phyloP scores from a whole-genome alignment of 1,284 basidiomycete species.

The Trichosporon inkin region DNA sequence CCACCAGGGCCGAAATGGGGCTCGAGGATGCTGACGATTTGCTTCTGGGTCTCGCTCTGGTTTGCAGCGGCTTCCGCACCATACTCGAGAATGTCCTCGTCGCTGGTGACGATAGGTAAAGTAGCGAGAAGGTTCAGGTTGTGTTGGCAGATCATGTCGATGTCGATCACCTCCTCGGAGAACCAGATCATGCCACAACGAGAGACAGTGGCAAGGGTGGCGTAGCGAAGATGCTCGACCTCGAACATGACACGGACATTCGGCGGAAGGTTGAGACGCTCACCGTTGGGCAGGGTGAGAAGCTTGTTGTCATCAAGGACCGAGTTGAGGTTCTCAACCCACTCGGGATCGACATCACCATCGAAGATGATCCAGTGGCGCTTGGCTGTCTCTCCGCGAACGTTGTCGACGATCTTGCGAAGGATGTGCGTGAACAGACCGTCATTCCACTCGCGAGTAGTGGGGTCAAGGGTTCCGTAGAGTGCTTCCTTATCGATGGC shows the following conservation, averaged over 20 bases:
- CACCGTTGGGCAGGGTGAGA: conserved; percentile 94
- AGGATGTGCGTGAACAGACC: conserved; percentile 97
- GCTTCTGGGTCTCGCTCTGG: conserved; percentile 67
- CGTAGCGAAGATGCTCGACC: conserved; percentile 95
- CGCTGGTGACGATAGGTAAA: conserved; percentile 80
- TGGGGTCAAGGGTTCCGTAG: conserved; percentile 94
- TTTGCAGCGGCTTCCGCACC: conserved; percentile 50
- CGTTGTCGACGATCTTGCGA: conserved; percentile 96
- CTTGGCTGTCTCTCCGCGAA: conserved; percentile 93
- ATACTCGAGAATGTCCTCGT: conserved; percentile 69
- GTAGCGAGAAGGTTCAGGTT: conserved; percentile 76
- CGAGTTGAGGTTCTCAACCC: conserved; percentile 96
- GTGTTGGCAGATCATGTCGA: conserved; percentile 85
- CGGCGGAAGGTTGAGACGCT: conserved; percentile 91
- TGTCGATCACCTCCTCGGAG: conserved; percentile 89
- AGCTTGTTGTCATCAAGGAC: conserved; percentile 99
- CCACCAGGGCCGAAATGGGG: conserved; percentile 78
- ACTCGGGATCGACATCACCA: conserved; percentile 99
- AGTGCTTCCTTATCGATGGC: conserved; percentile 98
- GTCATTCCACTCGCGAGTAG: conserved; percentile 99
- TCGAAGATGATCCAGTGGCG: conserved; percentile 99
- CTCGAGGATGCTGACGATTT: conserved; percentile 71
- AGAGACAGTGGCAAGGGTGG: conserved; percentile 96
- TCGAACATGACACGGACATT: conserved; percentile 99
- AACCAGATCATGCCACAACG: conserved; percentile 99